A percentile compares a stretch with the other conserved stretches of the same genome.
Evolutionary conservation across 306 rosid genomes (phyloP).

Genomic region (Vigna angularis): DNA sequence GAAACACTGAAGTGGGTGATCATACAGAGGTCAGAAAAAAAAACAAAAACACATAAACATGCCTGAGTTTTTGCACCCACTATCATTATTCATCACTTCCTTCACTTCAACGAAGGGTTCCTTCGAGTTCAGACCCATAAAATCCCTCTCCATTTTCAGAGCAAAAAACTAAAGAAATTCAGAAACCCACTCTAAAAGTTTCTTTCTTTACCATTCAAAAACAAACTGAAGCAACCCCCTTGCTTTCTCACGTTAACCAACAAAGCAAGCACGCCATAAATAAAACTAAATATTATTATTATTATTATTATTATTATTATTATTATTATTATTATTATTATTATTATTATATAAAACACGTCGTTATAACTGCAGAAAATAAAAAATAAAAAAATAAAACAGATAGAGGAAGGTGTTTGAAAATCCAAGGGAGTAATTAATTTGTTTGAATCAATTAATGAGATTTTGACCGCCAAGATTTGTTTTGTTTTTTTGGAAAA

Average conservation of each 20-base stretch:
- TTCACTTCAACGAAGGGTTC: conserved; percentile 57
- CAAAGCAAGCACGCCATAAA: conserved; percentile 6
- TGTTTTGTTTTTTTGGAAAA: neutral
- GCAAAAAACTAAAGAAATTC: conserved; percentile 24
- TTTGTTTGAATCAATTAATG: conserved; percentile 19
- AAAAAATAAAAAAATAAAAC: neutral
- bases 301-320: neutral
- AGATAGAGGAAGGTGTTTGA: neutral
- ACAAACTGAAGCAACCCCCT: conserved; percentile 26
- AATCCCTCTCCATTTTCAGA: conserved; percentile 81
- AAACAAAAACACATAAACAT: neutral
- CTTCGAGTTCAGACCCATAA: conserved; percentile 69
- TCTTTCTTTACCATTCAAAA: conserved; percentile 6
- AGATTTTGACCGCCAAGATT: conserved; percentile 48
- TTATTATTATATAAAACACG: neutral
- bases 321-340: neutral
- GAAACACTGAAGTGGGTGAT: neutral
- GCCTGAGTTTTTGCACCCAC: conserved; percentile 63
- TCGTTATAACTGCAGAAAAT: conserved; percentile 14
- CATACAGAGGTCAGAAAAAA: neutral
- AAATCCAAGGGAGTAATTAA: neutral
- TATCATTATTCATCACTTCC: conserved; percentile 55
- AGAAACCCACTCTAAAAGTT: conserved; percentile 33
- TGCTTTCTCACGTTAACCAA: conserved; percentile 21
- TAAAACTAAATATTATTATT: neutral